phyloP scores from a whole-genome alignment of 2,329 filamentous ascomycete genomes.

The Colletotrichum sp. region DNA sequence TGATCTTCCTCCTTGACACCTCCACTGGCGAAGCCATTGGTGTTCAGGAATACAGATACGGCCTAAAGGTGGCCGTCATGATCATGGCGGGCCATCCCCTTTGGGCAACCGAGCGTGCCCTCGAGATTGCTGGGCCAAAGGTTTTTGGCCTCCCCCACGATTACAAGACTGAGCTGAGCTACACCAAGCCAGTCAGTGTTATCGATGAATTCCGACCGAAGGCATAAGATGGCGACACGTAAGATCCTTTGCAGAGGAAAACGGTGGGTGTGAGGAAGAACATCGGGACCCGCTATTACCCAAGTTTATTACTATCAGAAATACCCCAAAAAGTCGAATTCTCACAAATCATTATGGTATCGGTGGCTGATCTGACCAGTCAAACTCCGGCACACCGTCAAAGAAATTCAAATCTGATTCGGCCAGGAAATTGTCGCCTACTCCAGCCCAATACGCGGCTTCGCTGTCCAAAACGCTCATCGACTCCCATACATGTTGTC shows the following conservation, averaged over 20 bases:
- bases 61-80: conserved; percentile 27
- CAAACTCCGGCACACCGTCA: neutral
- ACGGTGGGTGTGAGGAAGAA: neutral
- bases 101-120: conserved; percentile 20
- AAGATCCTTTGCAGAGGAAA: neutral
- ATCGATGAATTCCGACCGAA: conserved; percentile 19
- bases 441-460: neutral
- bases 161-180: conserved; percentile 8
- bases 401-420: neutral
- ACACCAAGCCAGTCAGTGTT: conserved; percentile 18
- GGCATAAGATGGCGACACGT: neutral
- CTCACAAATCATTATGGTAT: neutral
- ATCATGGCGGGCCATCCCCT: conserved; percentile 4
- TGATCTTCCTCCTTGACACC: conserved; percentile 42
- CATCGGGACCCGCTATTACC: neutral
- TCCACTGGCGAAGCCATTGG: conserved; percentile 41
- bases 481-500: neutral
- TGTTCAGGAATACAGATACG: conserved; percentile 39
- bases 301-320: neutral
- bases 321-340: neutral
- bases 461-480: neutral
- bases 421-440: neutral
- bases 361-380: neutral
- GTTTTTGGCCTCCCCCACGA: conserved; percentile 22
- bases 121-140: conserved; percentile 26